A percentile compares a stretch with the other conserved stretches of the same genome.
Evolutionary conservation across 805 yeast genomes (phyloP).

Genomic region (Saccharomycopsis oosterbeekiorum): DNA sequence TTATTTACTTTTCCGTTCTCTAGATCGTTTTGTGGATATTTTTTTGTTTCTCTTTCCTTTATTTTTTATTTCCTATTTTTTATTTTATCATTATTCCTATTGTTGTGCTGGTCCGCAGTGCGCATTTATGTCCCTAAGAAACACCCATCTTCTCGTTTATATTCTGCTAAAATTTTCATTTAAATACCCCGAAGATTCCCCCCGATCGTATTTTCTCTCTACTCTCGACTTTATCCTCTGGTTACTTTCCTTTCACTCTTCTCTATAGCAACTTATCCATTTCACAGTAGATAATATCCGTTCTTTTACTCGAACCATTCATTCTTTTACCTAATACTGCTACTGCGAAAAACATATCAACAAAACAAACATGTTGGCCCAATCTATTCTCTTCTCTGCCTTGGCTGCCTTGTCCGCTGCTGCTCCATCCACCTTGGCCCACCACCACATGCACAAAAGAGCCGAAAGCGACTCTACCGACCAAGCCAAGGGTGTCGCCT

Average conservation of each 20-base stretch:
- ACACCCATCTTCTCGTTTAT: too few species aligned
- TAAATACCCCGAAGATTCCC: neutral
- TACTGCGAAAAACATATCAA: neutral
- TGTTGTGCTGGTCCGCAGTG: too few species aligned
- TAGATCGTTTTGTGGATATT: neutral
- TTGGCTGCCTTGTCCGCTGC: slow-evolving; percentile 27
- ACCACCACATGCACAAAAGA: slow-evolving; percentile 21
- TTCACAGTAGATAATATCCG: slow-evolving; percentile 5
- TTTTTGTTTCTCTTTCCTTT: neutral
- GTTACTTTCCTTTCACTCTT: neutral
- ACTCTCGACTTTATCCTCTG: too few species aligned
- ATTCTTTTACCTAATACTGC: neutral
- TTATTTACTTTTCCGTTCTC: neutral
- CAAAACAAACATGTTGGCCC: slow-evolving; percentile 7
- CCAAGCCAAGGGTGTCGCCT: slow-evolving; percentile 64
- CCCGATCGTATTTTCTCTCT: too few species aligned
- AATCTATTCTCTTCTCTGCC: slow-evolving; percentile 4
- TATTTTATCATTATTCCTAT: too few species aligned
- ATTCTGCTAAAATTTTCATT: neutral
- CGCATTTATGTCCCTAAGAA: too few species aligned
- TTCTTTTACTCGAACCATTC: neutral
- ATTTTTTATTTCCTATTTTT: neutral
- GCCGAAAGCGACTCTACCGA: slow-evolving; percentile 27
- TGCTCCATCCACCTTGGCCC: slow-evolving; percentile 26
- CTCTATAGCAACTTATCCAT: slow-evolving; percentile 16